Conservation (phyloP, 352 stramenopile genomes). For the Globisporangium echinulatum region DNA sequence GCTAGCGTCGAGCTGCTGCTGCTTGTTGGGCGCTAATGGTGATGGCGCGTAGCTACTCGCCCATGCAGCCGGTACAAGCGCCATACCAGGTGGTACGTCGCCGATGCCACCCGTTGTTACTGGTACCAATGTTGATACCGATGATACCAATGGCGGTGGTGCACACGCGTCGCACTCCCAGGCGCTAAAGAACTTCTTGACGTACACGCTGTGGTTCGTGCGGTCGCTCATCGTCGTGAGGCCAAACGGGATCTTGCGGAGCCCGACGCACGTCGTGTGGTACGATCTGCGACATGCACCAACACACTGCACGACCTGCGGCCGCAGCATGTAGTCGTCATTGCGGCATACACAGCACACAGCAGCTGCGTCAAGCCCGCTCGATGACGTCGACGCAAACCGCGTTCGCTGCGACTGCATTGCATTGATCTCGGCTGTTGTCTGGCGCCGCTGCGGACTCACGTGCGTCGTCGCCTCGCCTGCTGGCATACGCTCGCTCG, state of each 20-base stretch:
- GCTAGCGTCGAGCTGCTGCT: neutral
- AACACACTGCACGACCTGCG: conserved; percentile 59
- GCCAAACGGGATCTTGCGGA: conserved; percentile 78
- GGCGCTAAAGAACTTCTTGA: conserved; percentile 79
- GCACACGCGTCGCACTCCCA: conserved; percentile 68
- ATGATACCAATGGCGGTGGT: conserved; percentile 6
- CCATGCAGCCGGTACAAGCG: conserved; percentile 38
- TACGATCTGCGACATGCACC: conserved; percentile 47
- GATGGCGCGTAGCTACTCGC: conserved; percentile 10
- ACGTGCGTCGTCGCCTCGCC: no score
- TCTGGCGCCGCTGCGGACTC: conserved; percentile 32
- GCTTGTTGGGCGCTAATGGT: neutral
- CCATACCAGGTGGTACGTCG: conserved; percentile 37
- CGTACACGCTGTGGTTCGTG: conserved; percentile 70
- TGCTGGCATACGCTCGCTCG: no score
- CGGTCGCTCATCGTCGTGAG: conserved; percentile 78
- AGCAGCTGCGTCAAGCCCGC: neutral
- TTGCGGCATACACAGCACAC: conserved; percentile 56
- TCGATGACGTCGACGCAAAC: conserved; percentile 28
- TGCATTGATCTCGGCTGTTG: conserved; percentile 65
- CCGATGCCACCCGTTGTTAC: neutral
- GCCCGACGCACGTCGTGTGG: conserved; percentile 68
- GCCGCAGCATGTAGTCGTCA: conserved; percentile 80
- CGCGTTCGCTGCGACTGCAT: conserved; percentile 58
- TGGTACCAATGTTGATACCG: neutral